These are phyloP conservation scores for Salvia rosmarinus DNA, from an alignment of 257 asterid genomes.

Conservation along the genomic window DNA sequence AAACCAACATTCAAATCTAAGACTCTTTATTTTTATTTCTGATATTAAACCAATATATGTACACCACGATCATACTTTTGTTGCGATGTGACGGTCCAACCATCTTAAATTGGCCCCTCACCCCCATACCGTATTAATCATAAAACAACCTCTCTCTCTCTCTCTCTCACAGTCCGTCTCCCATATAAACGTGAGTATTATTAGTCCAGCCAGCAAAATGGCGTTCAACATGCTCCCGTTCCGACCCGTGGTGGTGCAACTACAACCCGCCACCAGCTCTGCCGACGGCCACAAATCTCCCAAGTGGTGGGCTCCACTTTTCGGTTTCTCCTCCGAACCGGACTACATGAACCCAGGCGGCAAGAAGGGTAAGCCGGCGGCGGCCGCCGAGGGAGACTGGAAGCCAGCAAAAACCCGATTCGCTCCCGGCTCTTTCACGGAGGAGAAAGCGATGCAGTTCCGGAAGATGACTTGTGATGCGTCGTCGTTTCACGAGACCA, in stretches of 20 bases:
- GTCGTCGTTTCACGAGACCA: conserved; percentile 56
- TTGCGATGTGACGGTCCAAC: background rate
- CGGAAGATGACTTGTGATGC: conserved; percentile 56
- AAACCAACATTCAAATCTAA: too few relatives aligned
- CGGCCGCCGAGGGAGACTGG: conserved; percentile 5
- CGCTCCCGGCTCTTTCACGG: conserved; percentile 56
- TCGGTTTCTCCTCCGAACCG: conserved; percentile 64
- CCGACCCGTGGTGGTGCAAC: conserved; percentile 37
- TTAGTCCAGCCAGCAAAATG: conserved; percentile 39
- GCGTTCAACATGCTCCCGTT: conserved; percentile 40
- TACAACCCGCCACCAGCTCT: conserved; percentile 20
- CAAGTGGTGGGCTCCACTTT: conserved; percentile 71
- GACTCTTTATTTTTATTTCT: too few relatives aligned
- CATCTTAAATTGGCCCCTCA: background rate
- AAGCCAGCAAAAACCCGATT: conserved; percentile 43
- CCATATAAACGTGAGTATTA: background rate
- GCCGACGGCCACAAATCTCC: conserved; percentile 40
- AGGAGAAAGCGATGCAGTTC: conserved; percentile 68
- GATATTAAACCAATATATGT: too few relatives aligned
- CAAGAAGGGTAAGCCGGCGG: conserved; percentile 31
- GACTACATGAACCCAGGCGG: conserved; percentile 47
- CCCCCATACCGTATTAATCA: background rate
- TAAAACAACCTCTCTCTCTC: background rate
- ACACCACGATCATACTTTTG: background rate
- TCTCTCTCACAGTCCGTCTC: background rate